Base-by-base conservation (phyloP, 2,329 filamentous ascomycete species). In the Diaporthe sp. region DNA sequence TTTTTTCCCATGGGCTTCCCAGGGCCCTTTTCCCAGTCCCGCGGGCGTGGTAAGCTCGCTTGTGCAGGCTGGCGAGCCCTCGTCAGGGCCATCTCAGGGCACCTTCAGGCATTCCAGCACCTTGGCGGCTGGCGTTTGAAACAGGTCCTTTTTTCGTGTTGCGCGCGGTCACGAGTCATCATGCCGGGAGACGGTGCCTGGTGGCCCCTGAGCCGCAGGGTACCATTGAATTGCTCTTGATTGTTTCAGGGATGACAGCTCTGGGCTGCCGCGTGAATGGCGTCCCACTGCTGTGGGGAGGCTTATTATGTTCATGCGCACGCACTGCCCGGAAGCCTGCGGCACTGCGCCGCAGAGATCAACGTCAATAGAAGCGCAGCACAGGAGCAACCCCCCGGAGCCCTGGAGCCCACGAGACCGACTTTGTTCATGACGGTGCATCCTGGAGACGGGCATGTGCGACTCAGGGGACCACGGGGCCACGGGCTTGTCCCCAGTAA, bases 161-260 rank as follows among this genome's bases (percentile, higher is more conserved):
- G 68, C 59, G 74, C 74, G 59, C 74, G 17, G 1, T 34, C 69
- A 68, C 74, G 74, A 75, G 53, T 75, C 74, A 75, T 44, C 65
- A 69, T 69, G 65, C 65, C 34, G 31, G 65, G 49, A 22, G 65
- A 2, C 28, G 19, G 17, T 53, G 46, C 65, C 65, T 69, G 65
- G 34, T 42, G 46, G 65, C 65, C 65, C 65, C 65, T 69, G 65
- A 69, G 49, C 65, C 65, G 65, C 65, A 69, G 65, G 65, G 65
- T 69, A 69, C 46, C 49, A 39, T 53, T 13, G 49, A 55, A 55
- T 42, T 69, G 65, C 31, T 69, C 65, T 69, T 55, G 34, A 55
- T 69, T 55, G 49, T 55, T 42, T 55, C 65, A 69, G 65, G 65
- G 65, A 69, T 69, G n/a, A 69, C 49, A 69, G 65, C 65, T 69